These are phyloP conservation scores for Solanum peruvianum DNA, from an alignment of 257 asterid species.

Conservation along the genomic window DNA sequence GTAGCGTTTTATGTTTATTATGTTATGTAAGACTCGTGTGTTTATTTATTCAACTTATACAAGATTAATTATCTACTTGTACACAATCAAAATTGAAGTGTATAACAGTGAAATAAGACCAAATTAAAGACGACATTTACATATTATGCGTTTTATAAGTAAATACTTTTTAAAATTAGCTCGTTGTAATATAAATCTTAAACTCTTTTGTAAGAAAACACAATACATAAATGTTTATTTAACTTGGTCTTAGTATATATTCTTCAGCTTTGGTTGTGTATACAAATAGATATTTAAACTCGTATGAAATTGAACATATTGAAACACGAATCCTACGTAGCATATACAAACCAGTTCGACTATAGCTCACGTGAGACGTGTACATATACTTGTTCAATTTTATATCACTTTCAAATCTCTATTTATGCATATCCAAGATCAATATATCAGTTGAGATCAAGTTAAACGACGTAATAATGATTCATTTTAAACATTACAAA, in stretches of 20 bases:
- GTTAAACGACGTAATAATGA: neutral
- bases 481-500: neutral
- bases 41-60: too few relatives aligned
- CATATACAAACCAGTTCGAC: neutral
- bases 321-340: accelerated
- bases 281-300: neutral
- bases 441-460: neutral
- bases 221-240: too few relatives aligned
- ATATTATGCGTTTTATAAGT: neutral
- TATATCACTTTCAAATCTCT: too few relatives aligned
- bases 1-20: too few relatives aligned
- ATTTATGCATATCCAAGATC: neutral
- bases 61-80: accelerated
- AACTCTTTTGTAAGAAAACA: neutral
- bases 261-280: neutral
- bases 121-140: too few relatives aligned
- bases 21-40: too few relatives aligned
- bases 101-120: accelerated
- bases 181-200: neutral
- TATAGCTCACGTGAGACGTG: too few relatives aligned
- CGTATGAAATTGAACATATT: neutral
- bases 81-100: accelerated
- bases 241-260: neutral
- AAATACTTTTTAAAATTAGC: neutral
- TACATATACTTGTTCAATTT: too few relatives aligned